phyloP scores from a whole-genome alignment of 1,139 yeast species.

The Kluyveromyces marxianus region DNA sequence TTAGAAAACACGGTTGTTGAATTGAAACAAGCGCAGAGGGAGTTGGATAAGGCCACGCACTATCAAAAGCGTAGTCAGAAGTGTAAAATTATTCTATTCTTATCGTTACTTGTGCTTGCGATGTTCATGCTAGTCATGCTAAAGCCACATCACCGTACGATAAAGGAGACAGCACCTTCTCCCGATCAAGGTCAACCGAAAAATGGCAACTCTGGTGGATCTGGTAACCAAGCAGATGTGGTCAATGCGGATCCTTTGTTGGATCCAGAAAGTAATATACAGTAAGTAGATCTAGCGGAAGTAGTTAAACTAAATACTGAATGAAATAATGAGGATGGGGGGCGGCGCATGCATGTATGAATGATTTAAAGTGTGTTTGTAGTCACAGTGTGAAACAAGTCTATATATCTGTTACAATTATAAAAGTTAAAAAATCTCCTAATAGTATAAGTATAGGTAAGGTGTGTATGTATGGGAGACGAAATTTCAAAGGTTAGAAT shows the following conservation, averaged over 20 bases:
- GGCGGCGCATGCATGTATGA: too few species aligned
- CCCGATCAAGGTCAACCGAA: too few species aligned
- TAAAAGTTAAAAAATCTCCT: too few species aligned
- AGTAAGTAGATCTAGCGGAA: background rate
- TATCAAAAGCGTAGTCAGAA: conserved; percentile 88
- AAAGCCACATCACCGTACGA: conserved; percentile 42
- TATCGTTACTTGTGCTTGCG: conserved; percentile 64
- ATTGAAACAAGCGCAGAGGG: conserved; percentile 69
- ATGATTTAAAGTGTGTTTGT: too few species aligned
- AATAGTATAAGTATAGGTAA: too few species aligned
- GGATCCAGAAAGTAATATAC: conserved; percentile 1
- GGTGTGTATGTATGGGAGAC: too few species aligned
- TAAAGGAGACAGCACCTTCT: background rate
- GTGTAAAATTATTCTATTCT: conserved; percentile 74
- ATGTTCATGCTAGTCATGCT: conserved; percentile 63
- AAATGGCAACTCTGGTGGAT: background rate
- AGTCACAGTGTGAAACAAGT: too few species aligned
- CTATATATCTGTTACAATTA: too few species aligned
- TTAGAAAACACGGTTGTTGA: conserved; percentile 71
- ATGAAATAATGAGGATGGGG: too few species aligned
- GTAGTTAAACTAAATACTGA: too few species aligned
- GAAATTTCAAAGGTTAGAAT: background rate
- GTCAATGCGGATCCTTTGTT: background rate
- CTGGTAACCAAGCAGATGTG: background rate
- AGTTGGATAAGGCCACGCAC: conserved; percentile 63